Evolutionary conservation across 108 stramenopile genomes (phyloP).

Genomic region (Nitzschia inconspicua): DNA sequence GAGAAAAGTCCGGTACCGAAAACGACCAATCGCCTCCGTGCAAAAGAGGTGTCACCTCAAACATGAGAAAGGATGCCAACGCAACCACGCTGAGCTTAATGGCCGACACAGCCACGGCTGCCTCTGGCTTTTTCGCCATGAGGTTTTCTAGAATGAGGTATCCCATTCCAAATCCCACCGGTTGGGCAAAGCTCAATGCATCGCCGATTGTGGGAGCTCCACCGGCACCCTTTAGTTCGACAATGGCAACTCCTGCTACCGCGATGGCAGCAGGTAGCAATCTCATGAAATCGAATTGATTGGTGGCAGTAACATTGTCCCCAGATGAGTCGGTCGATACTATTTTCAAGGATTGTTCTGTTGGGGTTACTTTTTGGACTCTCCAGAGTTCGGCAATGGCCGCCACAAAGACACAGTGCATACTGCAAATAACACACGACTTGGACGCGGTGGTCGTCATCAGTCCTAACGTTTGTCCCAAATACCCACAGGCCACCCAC

Average conservation of each 20-base stretch:
- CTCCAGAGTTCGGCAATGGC: conserved; percentile 55
- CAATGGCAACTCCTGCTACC: conserved; percentile 64
- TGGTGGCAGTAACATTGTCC: not conserved
- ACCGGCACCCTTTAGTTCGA: conserved; percentile 59
- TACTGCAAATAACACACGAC: conserved; percentile 71
- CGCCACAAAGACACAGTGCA: conserved; percentile 76
- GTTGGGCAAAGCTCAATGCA: conserved; percentile 64
- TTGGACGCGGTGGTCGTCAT: conserved; percentile 56
- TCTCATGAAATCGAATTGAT: conserved; percentile 45
- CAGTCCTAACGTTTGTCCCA: conserved; percentile 63
- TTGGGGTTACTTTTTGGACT: conserved; percentile 28
- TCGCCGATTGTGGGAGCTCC: conserved; percentile 59
- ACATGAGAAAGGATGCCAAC: conserved; percentile 42
- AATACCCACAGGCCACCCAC: conserved; percentile 73
- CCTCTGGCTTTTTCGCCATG: conserved; percentile 57
- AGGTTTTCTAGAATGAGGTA: conserved; percentile 63
- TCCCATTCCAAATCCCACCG: conserved; percentile 75
- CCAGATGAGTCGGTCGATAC: no score
- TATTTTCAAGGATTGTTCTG: no score
- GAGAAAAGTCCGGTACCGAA: conserved; percentile 48
- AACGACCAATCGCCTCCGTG: conserved; percentile 30
- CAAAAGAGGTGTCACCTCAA: conserved; percentile 37
- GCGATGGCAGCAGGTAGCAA: conserved; percentile 57
- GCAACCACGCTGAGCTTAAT: conserved; percentile 59
- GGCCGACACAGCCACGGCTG: conserved; percentile 56